Conservation (phyloP, 352 stramenopile species). For the Globisporangium radiosum region DNA sequence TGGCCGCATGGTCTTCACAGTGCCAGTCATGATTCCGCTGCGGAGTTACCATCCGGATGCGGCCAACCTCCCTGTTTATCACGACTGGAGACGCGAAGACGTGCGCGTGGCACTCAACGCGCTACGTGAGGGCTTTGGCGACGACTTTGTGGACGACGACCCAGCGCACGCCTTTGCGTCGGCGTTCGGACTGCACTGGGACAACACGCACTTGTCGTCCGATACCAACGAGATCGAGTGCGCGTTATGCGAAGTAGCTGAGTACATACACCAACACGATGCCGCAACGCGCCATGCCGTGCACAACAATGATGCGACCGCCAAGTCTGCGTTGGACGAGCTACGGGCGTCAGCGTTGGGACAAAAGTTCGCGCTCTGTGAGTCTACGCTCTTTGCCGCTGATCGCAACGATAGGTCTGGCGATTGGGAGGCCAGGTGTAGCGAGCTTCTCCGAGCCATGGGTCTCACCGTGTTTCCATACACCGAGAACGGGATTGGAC, state of each 20-base stretch:
- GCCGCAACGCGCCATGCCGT: not conserved
- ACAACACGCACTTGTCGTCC: not conserved
- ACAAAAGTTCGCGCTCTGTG: not conserved
- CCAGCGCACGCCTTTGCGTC: not conserved
- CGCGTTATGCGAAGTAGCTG: not conserved
- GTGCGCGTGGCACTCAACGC: not conserved
- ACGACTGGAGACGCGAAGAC: not conserved
- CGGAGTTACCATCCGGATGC: not conserved
- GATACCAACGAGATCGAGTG: not conserved
- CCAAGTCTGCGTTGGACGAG: not conserved
- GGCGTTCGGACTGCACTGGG: slow-evolving; percentile 2
- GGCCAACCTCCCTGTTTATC: not conserved
- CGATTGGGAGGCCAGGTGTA: not conserved
- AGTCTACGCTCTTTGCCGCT: not conserved
- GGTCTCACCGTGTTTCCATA: not conserved
- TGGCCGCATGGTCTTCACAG: not conserved
- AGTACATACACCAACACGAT: not conserved
- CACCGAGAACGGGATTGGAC: not conserved
- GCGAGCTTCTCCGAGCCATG: not conserved
- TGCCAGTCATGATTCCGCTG: not conserved
- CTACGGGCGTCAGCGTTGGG: not conserved
- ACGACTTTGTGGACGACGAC: not conserved
- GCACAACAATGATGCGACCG: not conserved
- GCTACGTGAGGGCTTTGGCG: not conserved
- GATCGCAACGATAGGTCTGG: not conserved